Evolutionary conservation across 805 yeast genomes (phyloP).

Genomic region (Crinitomyces ghanaensis): DNA sequence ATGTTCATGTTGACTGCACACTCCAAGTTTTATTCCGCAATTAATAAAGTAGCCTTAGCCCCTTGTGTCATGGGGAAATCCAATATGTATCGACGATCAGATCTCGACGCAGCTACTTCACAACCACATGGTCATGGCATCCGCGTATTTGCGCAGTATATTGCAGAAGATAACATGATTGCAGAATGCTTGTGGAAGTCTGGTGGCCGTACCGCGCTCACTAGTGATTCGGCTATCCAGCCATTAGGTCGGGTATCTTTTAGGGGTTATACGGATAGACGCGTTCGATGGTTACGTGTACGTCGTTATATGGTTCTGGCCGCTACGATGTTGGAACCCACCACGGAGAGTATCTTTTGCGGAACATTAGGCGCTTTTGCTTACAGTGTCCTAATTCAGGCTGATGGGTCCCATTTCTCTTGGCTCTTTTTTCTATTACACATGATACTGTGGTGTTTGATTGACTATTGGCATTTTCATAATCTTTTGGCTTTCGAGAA

Average conservation of each 20-base stretch:
- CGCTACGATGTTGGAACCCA: conserved; percentile 78
- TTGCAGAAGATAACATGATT: conserved; percentile 90
- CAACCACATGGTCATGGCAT: conserved; percentile 33
- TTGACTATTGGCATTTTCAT: conserved; percentile 52
- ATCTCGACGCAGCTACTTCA: conserved; percentile 30
- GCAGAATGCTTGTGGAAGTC: conserved; percentile 71
- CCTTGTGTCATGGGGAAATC: conserved; percentile 92
- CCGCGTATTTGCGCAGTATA: conserved; percentile 62
- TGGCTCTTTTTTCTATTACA: conserved; percentile 37
- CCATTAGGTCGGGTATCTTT: conserved; percentile 40
- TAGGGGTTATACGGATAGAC: conserved; percentile 48
- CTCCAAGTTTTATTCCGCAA: conserved; percentile 70
- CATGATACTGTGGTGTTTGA: conserved; percentile 47
- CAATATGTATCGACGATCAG: conserved; percentile 60
- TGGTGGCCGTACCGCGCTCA: conserved; percentile 62
- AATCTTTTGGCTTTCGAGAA: conserved; percentile 26
- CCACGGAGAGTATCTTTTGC: conserved; percentile 64
- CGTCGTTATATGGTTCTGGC: conserved; percentile 77
- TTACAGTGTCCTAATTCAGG: conserved; percentile 34
- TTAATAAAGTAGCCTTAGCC: conserved; percentile 62
- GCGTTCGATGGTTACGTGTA: conserved; percentile 79
- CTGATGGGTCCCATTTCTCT: conserved; percentile 3
- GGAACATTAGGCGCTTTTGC: conserved; percentile 59
- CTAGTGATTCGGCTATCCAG: conserved; percentile 69
- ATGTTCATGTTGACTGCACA: conserved; percentile 78